These are phyloP conservation scores for Phytophthora kernoviae DNA, from an alignment of 352 stramenopile species.

Conservation along the genomic window DNA sequence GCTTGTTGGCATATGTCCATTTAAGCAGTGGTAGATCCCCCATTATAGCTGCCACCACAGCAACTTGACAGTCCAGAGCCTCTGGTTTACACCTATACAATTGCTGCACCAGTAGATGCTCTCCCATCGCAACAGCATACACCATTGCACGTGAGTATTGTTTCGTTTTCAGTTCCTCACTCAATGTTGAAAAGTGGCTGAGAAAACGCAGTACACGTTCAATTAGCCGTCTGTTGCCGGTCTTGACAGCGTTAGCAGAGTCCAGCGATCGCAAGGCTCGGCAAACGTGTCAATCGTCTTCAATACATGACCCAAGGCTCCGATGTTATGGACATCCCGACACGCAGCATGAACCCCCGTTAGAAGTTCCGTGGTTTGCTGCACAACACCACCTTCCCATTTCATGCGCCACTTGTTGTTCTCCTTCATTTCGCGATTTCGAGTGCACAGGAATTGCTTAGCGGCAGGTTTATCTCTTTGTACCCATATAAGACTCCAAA, in stretches of 20 bases:
- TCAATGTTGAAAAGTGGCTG: neutral
- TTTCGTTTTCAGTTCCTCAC: neutral
- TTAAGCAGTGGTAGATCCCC: constrained; percentile 5
- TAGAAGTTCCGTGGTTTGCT: neutral
- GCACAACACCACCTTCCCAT: neutral
- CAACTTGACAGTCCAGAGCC: neutral
- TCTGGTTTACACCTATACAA: neutral
- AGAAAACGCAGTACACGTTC: neutral
- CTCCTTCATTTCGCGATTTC: no score
- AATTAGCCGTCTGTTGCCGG: neutral
- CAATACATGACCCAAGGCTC: neutral
- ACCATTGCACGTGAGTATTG: neutral
- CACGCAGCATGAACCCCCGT: neutral
- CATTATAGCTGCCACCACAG: neutral
- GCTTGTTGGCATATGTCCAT: neutral
- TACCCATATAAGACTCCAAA: no score
- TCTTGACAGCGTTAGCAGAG: neutral
- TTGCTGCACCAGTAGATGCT: neutral
- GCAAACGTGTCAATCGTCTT: neutral
- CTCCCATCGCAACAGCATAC: constrained; percentile 1
- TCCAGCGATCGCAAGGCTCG: neutral
- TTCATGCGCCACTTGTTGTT: no score
- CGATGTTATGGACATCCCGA: neutral
- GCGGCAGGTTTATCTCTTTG: no score
- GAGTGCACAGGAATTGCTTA: no score